Evolutionary conservation across 1,284 basidiomycete genomes (phyloP), one percentile per base, ranked within the genome.

Genomic region (Mixia osmundae): DNA sequence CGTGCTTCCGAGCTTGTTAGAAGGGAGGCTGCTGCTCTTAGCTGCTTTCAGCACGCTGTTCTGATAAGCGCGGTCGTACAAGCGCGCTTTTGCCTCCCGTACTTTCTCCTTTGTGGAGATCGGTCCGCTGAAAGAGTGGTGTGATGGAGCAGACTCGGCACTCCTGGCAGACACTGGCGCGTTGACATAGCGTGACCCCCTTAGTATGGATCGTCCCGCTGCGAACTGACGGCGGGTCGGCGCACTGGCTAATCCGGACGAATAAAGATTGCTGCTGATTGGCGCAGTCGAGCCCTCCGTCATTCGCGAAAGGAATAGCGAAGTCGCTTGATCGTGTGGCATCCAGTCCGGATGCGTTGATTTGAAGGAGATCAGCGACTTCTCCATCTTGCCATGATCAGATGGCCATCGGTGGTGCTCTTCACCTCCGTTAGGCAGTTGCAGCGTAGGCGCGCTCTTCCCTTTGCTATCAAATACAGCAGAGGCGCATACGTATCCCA

Each of bases 391-490:
- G 37, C 79, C 77, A 47, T 87, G 77, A 46, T 77, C 15, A 20
- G 37, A 18, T 24, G 33, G 26, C 25, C 18, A 9, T 28, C 22
- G 10, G 23, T 24, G 18, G n/a, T 25, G 19, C n/a, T 16, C 36
- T 25, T 30, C 33, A 12, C 33, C 29, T n/a, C 35, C 35, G 25
- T 35, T 30, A 26, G 24, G 28, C 21, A 37, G 12, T 26, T 61
- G 42, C 35, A 76, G 73, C 61, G 75, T 78, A 51, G 77, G 66
- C 53, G 82, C 83, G 1, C 80, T 78, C 47, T 89, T 76, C 42
- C 83, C 61, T 55, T 82, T 71, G 56, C 95, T 94, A 55, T 95
- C 85, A 54, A 97, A 97, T 38, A 91, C 87, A 1, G 89, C 91
- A 58, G 95, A 97, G 42, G 77, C 83, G 54, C 91, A 97, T 7